These are phyloP conservation scores for Penicillium sp. DNA, from an alignment of 2,329 filamentous ascomycete genomes.

Conservation along the genomic window DNA sequence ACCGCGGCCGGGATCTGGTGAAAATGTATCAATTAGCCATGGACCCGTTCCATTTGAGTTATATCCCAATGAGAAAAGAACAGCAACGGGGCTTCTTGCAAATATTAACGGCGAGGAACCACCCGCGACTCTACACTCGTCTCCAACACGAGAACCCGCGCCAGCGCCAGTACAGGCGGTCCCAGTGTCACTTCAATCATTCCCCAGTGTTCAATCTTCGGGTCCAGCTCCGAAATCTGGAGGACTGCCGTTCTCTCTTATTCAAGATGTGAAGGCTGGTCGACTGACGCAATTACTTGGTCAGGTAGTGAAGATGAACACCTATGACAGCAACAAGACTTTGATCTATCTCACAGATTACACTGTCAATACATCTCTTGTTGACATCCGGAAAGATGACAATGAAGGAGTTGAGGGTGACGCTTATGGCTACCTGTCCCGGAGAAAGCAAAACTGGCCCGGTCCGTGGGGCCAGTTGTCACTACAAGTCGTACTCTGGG, in stretches of 20 bases:
- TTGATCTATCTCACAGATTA: conserved; percentile 83
- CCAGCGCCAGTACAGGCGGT: neutral
- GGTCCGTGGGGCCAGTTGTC: conserved; percentile 76
- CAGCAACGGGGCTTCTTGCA: conserved; percentile 35
- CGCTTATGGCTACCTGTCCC: conserved; percentile 57
- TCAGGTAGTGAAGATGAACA: conserved; percentile 67
- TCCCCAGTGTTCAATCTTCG: conserved; percentile 16
- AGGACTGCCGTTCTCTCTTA: conserved; percentile 55
- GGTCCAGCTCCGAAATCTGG: conserved; percentile 4
- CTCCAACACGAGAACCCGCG: conserved; percentile 1
- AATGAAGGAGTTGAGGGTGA: conserved; percentile 55
- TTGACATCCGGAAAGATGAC: conserved; percentile 51
- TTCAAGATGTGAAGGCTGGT: conserved; percentile 64
- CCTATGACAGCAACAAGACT: conserved; percentile 50
- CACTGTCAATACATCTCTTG: conserved; percentile 70
- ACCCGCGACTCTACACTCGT: neutral
- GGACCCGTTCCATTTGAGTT: conserved; percentile 34
- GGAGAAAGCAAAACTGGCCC: conserved; percentile 58
- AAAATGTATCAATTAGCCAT: conserved; percentile 25
- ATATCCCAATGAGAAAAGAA: conserved; percentile 33
- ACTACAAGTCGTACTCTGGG: conserved; percentile 72
- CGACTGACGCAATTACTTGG: conserved; percentile 72
- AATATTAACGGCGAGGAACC: neutral
- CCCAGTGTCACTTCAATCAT: neutral
- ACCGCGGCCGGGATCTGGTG: conserved; percentile 25